phyloP scores from a whole-genome alignment of 1,139 yeast species.

The Diutina scorzettiae region DNA sequence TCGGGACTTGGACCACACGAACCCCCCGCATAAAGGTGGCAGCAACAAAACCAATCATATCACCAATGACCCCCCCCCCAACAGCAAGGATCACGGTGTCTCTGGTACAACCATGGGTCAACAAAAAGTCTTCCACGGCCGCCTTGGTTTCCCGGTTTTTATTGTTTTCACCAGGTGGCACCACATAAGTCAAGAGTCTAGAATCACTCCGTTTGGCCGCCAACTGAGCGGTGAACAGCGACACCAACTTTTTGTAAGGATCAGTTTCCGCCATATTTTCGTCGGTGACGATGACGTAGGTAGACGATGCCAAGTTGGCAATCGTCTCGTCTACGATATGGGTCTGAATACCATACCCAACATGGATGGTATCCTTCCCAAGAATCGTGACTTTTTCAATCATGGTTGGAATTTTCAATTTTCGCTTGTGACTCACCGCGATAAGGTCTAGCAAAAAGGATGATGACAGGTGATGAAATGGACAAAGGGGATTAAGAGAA shows the following conservation, averaged over 20 bases:
- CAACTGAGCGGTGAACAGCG: constrained; percentile 22
- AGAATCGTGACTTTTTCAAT: constrained; percentile 49
- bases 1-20: constrained; percentile 86
- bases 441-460: too few relatives aligned
- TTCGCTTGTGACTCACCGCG: too few relatives aligned
- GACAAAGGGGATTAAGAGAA: too few relatives aligned
- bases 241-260: constrained; percentile 35
- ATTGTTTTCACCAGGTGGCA: constrained; percentile 90
- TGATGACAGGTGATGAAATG: too few relatives aligned
- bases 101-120: constrained; percentile 84
- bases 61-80: constrained; percentile 99
- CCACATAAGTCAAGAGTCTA: constrained; percentile 60
- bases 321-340: constrained; percentile 68
- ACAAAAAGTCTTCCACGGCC: constrained; percentile 80
- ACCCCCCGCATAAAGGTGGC: constrained; percentile 99
- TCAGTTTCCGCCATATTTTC: constrained; percentile 62
- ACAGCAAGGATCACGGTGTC: constrained; percentile 91
- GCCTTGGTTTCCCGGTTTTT: constrained; percentile 87
- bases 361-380: constrained; percentile 78
- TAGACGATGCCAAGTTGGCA: constrained; percentile 58
- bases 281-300: constrained; percentile 87
- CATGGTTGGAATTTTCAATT: too few relatives aligned
- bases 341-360: constrained; percentile 72
- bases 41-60: constrained; percentile 97
- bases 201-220: constrained; percentile 28